Evolutionary conservation across 176 grass and related monocot genomes (phyloP).

Genomic region (Ananas comosus): DNA sequence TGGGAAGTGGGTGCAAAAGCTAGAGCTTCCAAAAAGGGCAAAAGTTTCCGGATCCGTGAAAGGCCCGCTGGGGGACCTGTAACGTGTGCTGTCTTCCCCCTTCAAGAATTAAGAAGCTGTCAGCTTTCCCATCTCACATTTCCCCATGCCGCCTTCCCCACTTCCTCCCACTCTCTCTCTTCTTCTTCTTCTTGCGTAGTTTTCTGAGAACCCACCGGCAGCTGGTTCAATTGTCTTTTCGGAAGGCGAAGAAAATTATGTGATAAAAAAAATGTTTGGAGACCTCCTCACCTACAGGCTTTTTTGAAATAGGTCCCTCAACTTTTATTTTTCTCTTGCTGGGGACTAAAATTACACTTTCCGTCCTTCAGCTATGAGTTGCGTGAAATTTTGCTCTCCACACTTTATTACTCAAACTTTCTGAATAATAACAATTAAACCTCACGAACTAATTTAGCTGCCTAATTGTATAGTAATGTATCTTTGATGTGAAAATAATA

Average conservation of each 20-base stretch:
- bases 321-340: too few relatives aligned
- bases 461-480: too few relatives aligned
- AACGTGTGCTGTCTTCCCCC: slow-evolving; percentile 42
- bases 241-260: too few relatives aligned
- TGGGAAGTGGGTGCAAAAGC: slow-evolving; percentile 10
- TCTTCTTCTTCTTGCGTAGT: not conserved
- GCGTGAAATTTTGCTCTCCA: not conserved
- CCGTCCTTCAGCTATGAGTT: too few relatives aligned
- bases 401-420: not conserved
- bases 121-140: not conserved
- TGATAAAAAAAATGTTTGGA: too few relatives aligned
- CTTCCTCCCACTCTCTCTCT: not conserved
- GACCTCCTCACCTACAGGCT: not conserved
- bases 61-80: slow-evolving; percentile 24
- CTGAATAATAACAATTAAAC: not conserved
- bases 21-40: slow-evolving; percentile 32
- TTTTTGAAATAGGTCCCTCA: too few relatives aligned
- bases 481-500: not conserved
- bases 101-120: slow-evolving; percentile 19
- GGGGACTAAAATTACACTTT: not conserved
- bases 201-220: too few relatives aligned
- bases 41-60: slow-evolving; percentile 67
- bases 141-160: slow-evolving; percentile 9
- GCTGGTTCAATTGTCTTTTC: too few relatives aligned
- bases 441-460: too few relatives aligned